Percentiles rank a stretch among this genome's conserved stretches.
phyloP scores from a whole-genome alignment of 2,329 filamentous ascomycete genomes.

The Xylariaceae sp. region DNA sequence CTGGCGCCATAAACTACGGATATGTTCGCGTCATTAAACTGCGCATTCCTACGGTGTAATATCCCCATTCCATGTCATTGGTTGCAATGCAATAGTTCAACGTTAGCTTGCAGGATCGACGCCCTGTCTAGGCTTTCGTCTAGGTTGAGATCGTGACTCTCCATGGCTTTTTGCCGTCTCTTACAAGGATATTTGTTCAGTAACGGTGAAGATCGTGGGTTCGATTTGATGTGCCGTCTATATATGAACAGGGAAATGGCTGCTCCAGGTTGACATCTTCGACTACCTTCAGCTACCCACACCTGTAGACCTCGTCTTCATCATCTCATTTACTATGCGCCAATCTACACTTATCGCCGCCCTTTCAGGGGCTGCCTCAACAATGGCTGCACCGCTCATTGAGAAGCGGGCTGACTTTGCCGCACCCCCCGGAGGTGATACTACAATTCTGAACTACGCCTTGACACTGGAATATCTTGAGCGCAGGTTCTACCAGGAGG shows the following conservation, averaged over 20 bases:
- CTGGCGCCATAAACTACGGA: neutral
- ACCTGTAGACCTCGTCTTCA: neutral
- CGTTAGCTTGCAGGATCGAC: neutral
- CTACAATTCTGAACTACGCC: neutral
- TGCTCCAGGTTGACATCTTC: neutral
- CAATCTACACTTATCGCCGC: neutral
- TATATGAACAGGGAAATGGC: neutral
- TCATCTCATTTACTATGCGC: neutral
- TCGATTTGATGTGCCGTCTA: neutral
- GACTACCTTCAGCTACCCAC: neutral
- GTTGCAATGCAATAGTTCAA: neutral
- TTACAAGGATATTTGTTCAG: neutral
- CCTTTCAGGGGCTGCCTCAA: neutral
- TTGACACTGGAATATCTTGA: neutral
- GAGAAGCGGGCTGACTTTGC: neutral
- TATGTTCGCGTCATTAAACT: neutral
- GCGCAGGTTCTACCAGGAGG: slow-evolving; percentile 1
- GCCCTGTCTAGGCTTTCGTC: neutral
- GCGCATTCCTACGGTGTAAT: neutral
- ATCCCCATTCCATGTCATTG: neutral
- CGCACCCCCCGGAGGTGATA: neutral
- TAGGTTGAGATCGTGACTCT: neutral
- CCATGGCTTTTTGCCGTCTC: neutral
- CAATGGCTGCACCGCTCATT: neutral
- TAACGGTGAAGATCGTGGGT: neutral